A percentile compares a stretch with the other conserved stretches of the same genome.
These are phyloP conservation scores for Gleditsia sinensis DNA, from an alignment of 306 rosid genomes.

Conservation along the genomic window DNA sequence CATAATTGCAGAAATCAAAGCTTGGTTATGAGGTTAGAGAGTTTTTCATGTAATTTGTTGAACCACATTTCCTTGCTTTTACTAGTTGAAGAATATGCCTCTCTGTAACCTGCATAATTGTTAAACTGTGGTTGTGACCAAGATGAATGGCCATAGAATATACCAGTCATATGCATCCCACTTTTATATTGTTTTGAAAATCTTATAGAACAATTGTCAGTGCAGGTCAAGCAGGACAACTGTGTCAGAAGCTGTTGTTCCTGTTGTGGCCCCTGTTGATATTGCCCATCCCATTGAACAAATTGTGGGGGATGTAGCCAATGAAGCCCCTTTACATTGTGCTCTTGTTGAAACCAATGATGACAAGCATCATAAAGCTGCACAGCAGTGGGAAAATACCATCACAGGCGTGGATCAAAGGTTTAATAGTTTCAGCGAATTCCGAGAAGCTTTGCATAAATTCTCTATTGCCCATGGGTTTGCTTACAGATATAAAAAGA, in stretches of 20 bases:
- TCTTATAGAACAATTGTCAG: slow-evolving; percentile 28
- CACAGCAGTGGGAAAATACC: slow-evolving; percentile 93
- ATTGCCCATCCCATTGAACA: slow-evolving; percentile 37
- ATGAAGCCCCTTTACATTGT: slow-evolving; percentile 46
- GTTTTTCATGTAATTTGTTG: background rate
- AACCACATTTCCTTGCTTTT: slow-evolving; percentile 11
- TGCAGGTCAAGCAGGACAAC: slow-evolving; percentile 96
- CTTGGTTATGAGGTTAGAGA: slow-evolving; percentile 29
- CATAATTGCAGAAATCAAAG: slow-evolving; percentile 24
- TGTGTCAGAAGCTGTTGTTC: slow-evolving; percentile 78
- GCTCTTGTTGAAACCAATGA: slow-evolving; percentile 47
- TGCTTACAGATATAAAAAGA: slow-evolving; percentile 90
- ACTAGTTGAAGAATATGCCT: slow-evolving; percentile 15
- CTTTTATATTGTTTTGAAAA: slow-evolving; percentile 21
- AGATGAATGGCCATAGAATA: slow-evolving; percentile 12
- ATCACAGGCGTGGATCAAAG: slow-evolving; percentile 97
- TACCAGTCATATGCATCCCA: slow-evolving; percentile 14
- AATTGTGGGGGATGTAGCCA: slow-evolving; percentile 47
- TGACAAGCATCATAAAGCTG: slow-evolving; percentile 74
- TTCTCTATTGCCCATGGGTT: slow-evolving; percentile 95
- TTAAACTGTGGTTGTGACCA: slow-evolving; percentile 18
- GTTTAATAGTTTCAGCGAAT: slow-evolving; percentile 86
- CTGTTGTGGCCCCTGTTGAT: slow-evolving; percentile 54
- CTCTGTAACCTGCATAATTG: slow-evolving; percentile 19
- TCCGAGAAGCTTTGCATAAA: slow-evolving; percentile 93